Conservation (phyloP, 306 rosid species). For the Acacia crassicarpa region DNA sequence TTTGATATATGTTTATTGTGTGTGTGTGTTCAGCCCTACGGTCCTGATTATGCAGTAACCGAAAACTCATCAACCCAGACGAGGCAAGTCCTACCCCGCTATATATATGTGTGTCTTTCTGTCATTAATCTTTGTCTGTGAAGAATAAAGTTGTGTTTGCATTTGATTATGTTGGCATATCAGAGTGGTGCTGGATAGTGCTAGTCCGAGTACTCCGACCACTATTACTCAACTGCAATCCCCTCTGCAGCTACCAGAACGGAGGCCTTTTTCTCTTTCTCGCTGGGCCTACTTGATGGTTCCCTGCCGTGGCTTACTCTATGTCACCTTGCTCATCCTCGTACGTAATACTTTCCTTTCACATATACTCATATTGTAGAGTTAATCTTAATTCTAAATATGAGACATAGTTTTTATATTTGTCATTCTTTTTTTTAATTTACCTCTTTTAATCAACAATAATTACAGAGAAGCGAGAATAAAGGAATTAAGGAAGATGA, state of each 20-base stretch:
- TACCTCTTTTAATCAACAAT: no score
- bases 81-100: slow-evolving; percentile 18
- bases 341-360: not conserved
- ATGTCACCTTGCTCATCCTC: slow-evolving; percentile 14
- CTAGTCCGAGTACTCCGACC: not conserved
- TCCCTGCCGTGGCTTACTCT: not conserved
- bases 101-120: not conserved
- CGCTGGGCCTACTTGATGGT: slow-evolving; percentile 12
- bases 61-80: not conserved
- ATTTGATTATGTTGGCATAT: not conserved
- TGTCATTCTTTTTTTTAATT: no score
- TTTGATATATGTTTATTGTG: not conserved
- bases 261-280: not conserved
- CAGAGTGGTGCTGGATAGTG: not conserved
- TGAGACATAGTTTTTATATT: no score
- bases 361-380: no score
- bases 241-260: not conserved
- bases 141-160: not conserved
- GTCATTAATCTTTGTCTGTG: not conserved
- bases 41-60: slow-evolving; percentile 16
- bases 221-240: slow-evolving; percentile 1
- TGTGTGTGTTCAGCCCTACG: slow-evolving; percentile 1
- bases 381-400: no score
- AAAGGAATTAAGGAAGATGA: no score
- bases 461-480: no score